Conservation (phyloP, 225 moss, liverwort and hornwort species). For the Sphagnum contortum region DNA sequence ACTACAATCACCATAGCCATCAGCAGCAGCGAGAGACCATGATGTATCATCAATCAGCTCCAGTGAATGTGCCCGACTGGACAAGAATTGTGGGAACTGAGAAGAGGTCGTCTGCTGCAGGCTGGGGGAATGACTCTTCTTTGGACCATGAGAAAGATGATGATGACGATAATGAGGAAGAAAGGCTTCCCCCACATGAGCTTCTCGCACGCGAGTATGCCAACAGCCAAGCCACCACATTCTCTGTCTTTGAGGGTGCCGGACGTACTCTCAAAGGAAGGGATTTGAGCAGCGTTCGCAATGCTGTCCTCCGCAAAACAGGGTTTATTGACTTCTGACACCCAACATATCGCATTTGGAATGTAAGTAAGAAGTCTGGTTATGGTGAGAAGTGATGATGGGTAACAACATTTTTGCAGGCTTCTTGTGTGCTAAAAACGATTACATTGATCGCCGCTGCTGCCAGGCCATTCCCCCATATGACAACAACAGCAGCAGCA, state of each 20-base stretch:
- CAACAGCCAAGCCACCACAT: slow-evolving; percentile 59
- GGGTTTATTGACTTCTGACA: slow-evolving; percentile 65
- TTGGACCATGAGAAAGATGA: slow-evolving; percentile 63
- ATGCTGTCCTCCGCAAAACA: slow-evolving; percentile 63
- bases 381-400: no score
- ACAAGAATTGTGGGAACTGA: slow-evolving; percentile 76
- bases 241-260: slow-evolving; percentile 84
- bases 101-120: slow-evolving; percentile 32
- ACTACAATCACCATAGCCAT: neutral
- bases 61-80: slow-evolving; percentile 94
- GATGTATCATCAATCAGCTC: slow-evolving; percentile 81
- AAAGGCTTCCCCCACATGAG: slow-evolving; percentile 82
- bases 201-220: slow-evolving; percentile 63
- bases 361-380: no score
- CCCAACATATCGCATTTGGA: slow-evolving; percentile 45
- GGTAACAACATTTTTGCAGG: no score
- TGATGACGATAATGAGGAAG: slow-evolving; percentile 33
- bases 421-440: no score
- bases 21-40: slow-evolving; percentile 11
- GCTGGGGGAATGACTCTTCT: slow-evolving; percentile 14
- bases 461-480: no score
- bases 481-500: no score
- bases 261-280: slow-evolving; percentile 87
- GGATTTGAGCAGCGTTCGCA: slow-evolving; percentile 83
- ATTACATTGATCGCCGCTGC: no score